Evolutionary conservation across 371 early-diverging fungal genomes (phyloP), one percentile per base, ranked within the genome.

Genomic region (Saksenaea oblongispora): DNA sequence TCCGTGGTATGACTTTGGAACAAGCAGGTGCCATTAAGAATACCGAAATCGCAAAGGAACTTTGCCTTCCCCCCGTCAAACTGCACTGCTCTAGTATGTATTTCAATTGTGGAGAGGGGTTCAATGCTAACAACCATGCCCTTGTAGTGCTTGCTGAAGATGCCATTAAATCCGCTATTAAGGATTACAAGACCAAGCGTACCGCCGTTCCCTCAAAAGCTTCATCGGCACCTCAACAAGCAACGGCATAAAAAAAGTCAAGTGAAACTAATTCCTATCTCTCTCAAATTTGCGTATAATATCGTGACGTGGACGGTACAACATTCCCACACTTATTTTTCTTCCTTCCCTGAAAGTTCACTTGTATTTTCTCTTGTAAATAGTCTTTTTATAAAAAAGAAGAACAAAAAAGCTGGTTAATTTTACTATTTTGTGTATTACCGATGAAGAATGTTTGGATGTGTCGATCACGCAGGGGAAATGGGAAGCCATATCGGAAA

Each of bases 31-130:
- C 89, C 71, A 95, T 99, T 67, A 96, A 91, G 73, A 99, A 99
- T 78, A 95, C 94, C 1, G 97, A 97, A 54, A 98, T 99, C 77
- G 99, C 99, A 42, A 91, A 92, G 71, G 96, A 98, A 74, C 84
- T 99, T 61, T 86, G 89, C 36, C 74, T 99, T 62, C 99, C 99
- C n/a, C 99, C 99, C 27, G 98, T 98, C 63, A 99, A 99, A 85
- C 85, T 98, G 27, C 99, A 99, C 78, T 99, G 99, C 77, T 95
- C 96, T n/a, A 95, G 91, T 91, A 83, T 64, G 87, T 79, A 14
- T 56, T 28, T 22, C 5, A 10, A 18, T 24, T n/a, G 36, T 41
- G 54, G 27, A 31, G 18, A 3, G 34, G 37, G 14, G n/a, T 56
- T 10, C 54, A 13, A 22, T n/a, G 28, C 34, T 51, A n/a, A 42